Percentiles rank a stretch among this genome's conserved stretches.
Evolutionary conservation across 495 filamentous ascomycete species (phyloP).

Genomic region (Tricharina praecox): DNA sequence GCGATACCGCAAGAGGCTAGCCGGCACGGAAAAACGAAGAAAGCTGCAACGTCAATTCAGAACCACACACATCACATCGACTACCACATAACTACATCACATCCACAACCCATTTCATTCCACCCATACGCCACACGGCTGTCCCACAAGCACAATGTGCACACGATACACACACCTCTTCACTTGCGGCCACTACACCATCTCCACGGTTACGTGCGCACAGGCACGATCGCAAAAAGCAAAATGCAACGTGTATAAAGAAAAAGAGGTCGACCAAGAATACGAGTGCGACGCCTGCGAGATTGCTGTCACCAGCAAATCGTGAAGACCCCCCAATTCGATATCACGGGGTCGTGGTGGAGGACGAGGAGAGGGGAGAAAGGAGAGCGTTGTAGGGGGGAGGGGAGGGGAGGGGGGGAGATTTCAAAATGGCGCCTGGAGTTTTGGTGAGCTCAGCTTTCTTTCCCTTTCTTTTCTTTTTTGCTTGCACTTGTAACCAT

Average conservation of each 20-base stretch:
- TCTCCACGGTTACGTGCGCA: conserved; percentile 24
- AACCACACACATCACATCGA: too few relatives aligned
- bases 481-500: too few relatives aligned
- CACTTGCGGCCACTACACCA: conserved; percentile 23
- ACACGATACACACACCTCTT: conserved; percentile 27
- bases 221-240: conserved; percentile 25
- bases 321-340: not conserved
- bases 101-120: not conserved
- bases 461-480: not conserved
- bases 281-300: conserved; percentile 26
- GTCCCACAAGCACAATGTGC: conserved; percentile 16
- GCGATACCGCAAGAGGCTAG: too few relatives aligned
- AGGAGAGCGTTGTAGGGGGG: conserved; percentile 1
- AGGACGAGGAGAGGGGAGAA: too few relatives aligned
- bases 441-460: conserved; percentile 7
- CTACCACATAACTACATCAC: not conserved
- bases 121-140: not conserved
- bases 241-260: conserved; percentile 25
- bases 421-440: conserved; percentile 16
- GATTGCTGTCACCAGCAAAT: not conserved
- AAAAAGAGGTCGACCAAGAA: conserved; percentile 25
- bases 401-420: too few relatives aligned
- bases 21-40: too few relatives aligned
- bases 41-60: too few relatives aligned
- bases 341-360: conserved; percentile 1